These are phyloP conservation scores for Lentinula lateritia DNA, from an alignment of 768 basidiomycete species.

Conservation along the genomic window DNA sequence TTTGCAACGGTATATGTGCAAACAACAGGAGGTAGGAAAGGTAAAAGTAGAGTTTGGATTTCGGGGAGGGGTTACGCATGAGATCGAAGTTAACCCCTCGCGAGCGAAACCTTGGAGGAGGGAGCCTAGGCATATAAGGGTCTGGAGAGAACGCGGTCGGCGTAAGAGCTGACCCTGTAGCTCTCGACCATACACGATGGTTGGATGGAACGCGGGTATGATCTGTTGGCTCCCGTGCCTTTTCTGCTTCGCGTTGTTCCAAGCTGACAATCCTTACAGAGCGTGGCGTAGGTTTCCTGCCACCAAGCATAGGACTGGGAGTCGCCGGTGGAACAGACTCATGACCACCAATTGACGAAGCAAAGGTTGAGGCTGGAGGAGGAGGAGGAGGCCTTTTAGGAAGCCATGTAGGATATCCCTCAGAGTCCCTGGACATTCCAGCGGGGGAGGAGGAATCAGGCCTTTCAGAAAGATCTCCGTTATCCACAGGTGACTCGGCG, in stretches of 20 bases:
- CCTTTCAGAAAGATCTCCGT: constrained; percentile 13
- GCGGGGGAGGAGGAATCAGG: constrained; percentile 27
- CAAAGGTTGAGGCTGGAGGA: constrained; percentile 65
- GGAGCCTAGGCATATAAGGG: constrained; percentile 26
- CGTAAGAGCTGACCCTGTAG: constrained; percentile 34
- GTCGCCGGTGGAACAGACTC: constrained; percentile 7
- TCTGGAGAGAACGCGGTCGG: constrained; percentile 24
- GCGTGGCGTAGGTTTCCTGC: constrained; percentile 75
- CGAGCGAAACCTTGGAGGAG: constrained; percentile 63
- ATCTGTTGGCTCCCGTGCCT: constrained; percentile 43
- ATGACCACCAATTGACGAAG: constrained; percentile 43
- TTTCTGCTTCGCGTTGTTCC: constrained; percentile 42
- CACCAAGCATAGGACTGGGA: constrained; percentile 31
- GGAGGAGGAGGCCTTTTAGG: constrained; percentile 75
- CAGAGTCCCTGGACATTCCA: constrained; percentile 39
- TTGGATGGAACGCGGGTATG: constrained; percentile 37
- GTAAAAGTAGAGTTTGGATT: constrained; percentile 58
- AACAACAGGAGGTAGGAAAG: constrained; percentile 67
- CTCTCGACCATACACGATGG: constrained; percentile 56
- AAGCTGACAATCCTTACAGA: constrained; percentile 79
- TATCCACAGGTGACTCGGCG: constrained; percentile 11
- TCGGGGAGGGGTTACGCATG: constrained; percentile 52
- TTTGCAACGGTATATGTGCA: constrained; percentile 69
- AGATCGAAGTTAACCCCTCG: constrained; percentile 64
- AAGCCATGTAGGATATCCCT: constrained; percentile 83